Evolutionary conservation across 106 monocot species (phyloP).

Genomic region (Dioscorea zingiberensis): DNA sequence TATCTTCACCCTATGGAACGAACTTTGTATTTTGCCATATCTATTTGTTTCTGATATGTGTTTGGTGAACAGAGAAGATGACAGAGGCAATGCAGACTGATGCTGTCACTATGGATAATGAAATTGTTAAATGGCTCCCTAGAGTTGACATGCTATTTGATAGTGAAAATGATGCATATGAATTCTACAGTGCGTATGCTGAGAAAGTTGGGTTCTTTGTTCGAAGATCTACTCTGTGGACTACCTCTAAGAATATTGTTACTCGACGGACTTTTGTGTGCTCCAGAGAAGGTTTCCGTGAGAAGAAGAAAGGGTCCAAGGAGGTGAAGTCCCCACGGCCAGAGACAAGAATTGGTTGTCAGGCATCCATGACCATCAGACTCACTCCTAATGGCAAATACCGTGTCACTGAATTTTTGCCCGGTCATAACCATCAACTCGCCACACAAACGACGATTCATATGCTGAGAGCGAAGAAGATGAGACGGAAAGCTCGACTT

Average conservation of each 20-base stretch:
- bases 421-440: constrained; percentile 59
- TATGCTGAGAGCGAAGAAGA: constrained; percentile 49
- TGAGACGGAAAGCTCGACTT: constrained; percentile 49
- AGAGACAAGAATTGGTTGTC: constrained; percentile 62
- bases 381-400: constrained; percentile 63
- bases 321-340: constrained; percentile 56
- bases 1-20: background rate
- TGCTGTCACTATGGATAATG: constrained; percentile 8
- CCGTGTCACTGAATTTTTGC: constrained; percentile 53
- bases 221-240: constrained; percentile 59
- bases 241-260: constrained; percentile 64
- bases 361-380: constrained; percentile 61
- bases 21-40: background rate
- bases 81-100: background rate
- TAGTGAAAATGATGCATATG: constrained; percentile 68
- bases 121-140: constrained; percentile 25
- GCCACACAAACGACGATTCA: constrained; percentile 35
- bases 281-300: constrained; percentile 64
- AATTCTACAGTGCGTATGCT: constrained; percentile 60
- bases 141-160: constrained; percentile 59
- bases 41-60: background rate
- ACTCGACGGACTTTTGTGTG: constrained; percentile 73
- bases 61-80: constrained; percentile 2
- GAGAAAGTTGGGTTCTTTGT: constrained; percentile 61
- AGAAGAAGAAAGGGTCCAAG: constrained; percentile 60